These are phyloP conservation scores for Calycina marina DNA, from an alignment of 2,329 filamentous ascomycete species.

Conservation along the genomic window DNA sequence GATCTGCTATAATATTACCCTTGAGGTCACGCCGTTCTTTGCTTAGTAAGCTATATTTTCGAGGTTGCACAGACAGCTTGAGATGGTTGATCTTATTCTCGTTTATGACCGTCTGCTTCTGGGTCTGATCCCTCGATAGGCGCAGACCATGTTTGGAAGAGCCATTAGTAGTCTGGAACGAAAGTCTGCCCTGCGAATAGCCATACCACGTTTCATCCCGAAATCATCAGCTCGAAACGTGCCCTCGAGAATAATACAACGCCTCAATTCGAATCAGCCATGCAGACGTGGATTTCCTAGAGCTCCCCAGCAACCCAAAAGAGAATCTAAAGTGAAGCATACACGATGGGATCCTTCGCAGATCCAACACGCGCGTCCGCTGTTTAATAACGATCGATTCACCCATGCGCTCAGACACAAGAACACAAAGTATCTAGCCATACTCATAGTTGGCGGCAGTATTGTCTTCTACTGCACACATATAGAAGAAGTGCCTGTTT, in stretches of 20 bases:
- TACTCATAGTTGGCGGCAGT: conserved; percentile 27
- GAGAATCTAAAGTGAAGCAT: conserved; percentile 3
- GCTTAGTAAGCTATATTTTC: too few relatives aligned
- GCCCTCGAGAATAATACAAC: background rate
- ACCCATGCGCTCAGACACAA: conserved; percentile 22
- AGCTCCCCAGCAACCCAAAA: conserved; percentile 3
- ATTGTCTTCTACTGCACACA: conserved; percentile 49
- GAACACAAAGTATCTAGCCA: conserved; percentile 26
- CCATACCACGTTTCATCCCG: too few relatives aligned
- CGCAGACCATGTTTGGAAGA: too few relatives aligned
- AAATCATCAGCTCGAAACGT: background rate
- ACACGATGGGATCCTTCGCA: conserved; percentile 11
- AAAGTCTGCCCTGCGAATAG: too few relatives aligned
- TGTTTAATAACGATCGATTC: conserved; percentile 25
- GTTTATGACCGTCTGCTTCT: too few relatives aligned
- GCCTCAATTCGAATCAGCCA: conserved; percentile 1
- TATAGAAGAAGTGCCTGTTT: conserved; percentile 58
- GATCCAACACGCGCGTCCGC: conserved; percentile 21
- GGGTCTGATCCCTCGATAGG: too few relatives aligned
- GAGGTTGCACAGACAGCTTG: too few relatives aligned
- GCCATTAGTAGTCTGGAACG: too few relatives aligned
- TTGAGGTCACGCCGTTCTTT: too few relatives aligned
- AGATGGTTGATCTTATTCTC: too few relatives aligned
- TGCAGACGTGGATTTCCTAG: background rate
- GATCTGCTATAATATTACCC: too few relatives aligned